These are phyloP conservation scores for Polytrichum formosum DNA, from an alignment of 225 moss, liverwort and hornwort species.

Conservation along the genomic window DNA sequence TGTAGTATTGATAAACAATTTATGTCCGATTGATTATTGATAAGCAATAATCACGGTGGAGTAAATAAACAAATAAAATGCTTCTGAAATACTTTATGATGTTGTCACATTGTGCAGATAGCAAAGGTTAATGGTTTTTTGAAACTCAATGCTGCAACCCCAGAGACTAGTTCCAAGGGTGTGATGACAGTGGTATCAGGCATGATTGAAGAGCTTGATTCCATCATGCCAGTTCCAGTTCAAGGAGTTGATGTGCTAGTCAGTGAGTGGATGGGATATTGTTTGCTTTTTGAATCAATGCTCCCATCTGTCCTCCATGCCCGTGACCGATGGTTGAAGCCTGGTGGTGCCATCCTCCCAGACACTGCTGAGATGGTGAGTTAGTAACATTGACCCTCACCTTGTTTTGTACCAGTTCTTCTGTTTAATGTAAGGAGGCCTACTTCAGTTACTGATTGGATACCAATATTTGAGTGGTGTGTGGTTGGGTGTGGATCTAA, in stretches of 20 bases:
- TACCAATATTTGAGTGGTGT: no score
- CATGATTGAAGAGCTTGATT: conserved; percentile 90
- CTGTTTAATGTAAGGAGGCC: no score
- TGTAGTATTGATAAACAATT: no score
- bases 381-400: not conserved
- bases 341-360: conserved; percentile 91
- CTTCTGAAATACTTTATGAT: not conserved
- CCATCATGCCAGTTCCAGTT: conserved; percentile 54
- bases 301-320: conserved; percentile 88
- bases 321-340: conserved; percentile 88
- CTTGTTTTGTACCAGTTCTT: no score
- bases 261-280: conserved; percentile 99
- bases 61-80: no score
- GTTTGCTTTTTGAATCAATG: conserved; percentile 95
- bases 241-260: conserved; percentile 81
- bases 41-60: no score
- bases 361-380: conserved; percentile 85
- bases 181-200: conserved; percentile 71
- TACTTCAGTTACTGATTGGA: no score
- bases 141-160: conserved; percentile 43
- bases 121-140: conserved; percentile 75
- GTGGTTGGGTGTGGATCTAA: no score
- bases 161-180: conserved; percentile 39
- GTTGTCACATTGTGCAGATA: conserved; percentile 42
- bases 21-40: no score